Conservation (phyloP, 192 early-diverging fungal genomes). For the Cetraspora pellucida region DNA sequence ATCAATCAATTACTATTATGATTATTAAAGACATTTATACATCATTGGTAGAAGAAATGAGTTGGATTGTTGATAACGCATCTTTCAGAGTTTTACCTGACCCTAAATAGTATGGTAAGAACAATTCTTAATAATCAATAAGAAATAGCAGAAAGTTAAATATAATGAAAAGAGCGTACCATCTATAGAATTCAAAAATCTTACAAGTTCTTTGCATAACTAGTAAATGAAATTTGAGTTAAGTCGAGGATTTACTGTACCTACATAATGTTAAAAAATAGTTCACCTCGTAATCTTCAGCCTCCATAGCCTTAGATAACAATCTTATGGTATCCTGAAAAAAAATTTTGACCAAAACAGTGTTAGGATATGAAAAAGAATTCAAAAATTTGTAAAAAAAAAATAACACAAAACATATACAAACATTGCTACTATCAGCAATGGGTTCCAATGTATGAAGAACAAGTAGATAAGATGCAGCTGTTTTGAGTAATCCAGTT, state of each 20-base stretch:
- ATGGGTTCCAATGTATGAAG: slow-evolving; percentile 87
- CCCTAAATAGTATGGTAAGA: not conserved
- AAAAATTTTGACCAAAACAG: slow-evolving; percentile 23
- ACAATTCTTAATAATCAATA: too few species aligned
- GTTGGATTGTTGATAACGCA: slow-evolving; percentile 20
- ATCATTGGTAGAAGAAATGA: not conserved
- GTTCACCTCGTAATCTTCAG: slow-evolving; percentile 73
- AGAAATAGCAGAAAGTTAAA: not conserved
- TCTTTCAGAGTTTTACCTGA: slow-evolving; percentile 29
- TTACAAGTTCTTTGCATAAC: slow-evolving; percentile 76
- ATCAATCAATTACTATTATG: not conserved
- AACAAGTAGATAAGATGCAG: slow-evolving; percentile 91
- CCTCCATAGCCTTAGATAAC: slow-evolving; percentile 70
- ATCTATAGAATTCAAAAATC: slow-evolving; percentile 79
- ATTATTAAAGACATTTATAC: not conserved
- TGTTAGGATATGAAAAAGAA: not conserved
- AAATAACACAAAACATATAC: not conserved
- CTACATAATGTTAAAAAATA: slow-evolving; percentile 1
- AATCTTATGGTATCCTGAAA: slow-evolving; percentile 65
- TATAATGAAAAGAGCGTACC: slow-evolving; percentile 44
- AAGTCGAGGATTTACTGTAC: not conserved
- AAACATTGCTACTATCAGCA: slow-evolving; percentile 64
- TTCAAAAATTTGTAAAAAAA: not conserved
- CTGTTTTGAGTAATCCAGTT: slow-evolving; percentile 71
- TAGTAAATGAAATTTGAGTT: slow-evolving; percentile 31